A percentile compares a stretch with the other conserved stretches of the same genome.
Conservation (phyloP, 768 basidiomycete genomes). For the Harrya chromipes region DNA sequence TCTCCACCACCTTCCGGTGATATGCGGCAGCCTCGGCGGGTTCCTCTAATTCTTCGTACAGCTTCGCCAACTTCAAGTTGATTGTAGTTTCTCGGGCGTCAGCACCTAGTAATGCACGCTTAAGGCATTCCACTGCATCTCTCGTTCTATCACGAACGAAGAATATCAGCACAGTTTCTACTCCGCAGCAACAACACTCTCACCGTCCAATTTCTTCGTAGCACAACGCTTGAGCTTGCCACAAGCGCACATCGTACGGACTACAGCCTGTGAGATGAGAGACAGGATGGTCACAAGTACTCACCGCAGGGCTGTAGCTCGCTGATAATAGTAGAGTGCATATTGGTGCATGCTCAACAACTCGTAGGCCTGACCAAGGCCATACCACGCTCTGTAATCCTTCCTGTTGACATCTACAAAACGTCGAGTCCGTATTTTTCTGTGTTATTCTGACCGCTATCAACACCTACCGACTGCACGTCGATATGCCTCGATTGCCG, state of each 20-base stretch:
- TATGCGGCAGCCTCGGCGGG: conserved; percentile 67
- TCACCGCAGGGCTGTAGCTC: conserved; percentile 88
- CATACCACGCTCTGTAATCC: conserved; percentile 98
- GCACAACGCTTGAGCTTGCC: conserved; percentile 92
- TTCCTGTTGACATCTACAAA: conserved; percentile 86
- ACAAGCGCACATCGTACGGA: conserved; percentile 93
- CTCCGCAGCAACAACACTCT: conserved; percentile 15
- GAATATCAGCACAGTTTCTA: neutral
- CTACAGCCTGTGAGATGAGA: conserved; percentile 37
- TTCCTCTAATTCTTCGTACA: conserved; percentile 68
- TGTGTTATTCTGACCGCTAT: neutral
- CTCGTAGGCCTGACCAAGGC: conserved; percentile 97
- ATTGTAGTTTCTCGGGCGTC: conserved; percentile 75
- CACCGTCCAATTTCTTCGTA: conserved; percentile 91
- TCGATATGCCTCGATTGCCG: conserved; percentile 96
- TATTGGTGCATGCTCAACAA: conserved; percentile 96
- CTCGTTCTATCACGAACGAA: conserved; percentile 49
- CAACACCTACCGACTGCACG: conserved; percentile 81
- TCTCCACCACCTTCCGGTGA: conserved; percentile 77
- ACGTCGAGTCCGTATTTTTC: neutral
- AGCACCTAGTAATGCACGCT: conserved; percentile 81
- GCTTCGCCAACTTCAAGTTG: conserved; percentile 68
- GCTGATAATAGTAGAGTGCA: conserved; percentile 93
- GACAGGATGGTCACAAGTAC: conserved; percentile 9
- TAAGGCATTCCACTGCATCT: conserved; percentile 90